Conservation (phyloP, 306 rosid species). For the Vigna radiata region DNA sequence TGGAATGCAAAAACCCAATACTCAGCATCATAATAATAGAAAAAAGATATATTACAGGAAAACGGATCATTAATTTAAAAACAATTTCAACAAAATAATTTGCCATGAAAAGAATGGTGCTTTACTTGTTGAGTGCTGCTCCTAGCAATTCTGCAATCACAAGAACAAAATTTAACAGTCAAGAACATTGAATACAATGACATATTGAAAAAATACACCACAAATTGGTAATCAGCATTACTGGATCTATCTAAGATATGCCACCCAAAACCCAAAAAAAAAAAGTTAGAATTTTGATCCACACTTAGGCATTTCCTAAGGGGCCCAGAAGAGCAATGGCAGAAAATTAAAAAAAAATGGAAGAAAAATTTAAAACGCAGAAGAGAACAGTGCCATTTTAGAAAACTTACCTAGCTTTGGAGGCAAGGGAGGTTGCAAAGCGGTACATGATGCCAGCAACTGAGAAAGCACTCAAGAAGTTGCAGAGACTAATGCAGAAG, state of each 20-base stretch:
- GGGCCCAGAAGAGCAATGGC: slow-evolving; percentile 4
- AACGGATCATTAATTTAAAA: slow-evolving; percentile 10
- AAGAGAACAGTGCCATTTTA: neutral
- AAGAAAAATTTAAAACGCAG: neutral
- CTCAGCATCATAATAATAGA: neutral
- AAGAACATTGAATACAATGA: neutral
- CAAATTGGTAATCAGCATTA: neutral
- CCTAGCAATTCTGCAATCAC: slow-evolving; percentile 67
- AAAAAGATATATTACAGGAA: neutral
- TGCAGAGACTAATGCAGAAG: slow-evolving; percentile 22
- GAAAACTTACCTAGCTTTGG: slow-evolving; percentile 74
- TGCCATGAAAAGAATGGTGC: neutral
- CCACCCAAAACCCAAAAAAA: slow-evolving; percentile 4
- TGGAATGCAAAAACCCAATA: neutral
- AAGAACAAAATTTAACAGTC: neutral
- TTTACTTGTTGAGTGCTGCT: slow-evolving; percentile 73
- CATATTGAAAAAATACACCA: neutral
- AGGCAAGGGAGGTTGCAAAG: slow-evolving; percentile 79
- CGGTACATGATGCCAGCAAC: slow-evolving; percentile 69
- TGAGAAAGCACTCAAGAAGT: neutral
- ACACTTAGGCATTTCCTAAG: neutral
- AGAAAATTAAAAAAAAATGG: neutral
- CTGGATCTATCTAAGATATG: slow-evolving; percentile 38
- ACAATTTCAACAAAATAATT: neutral
- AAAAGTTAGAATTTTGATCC: slow-evolving; percentile 15